These are phyloP conservation scores for Epichloe uncinata DNA, from an alignment of 2,329 filamentous ascomycete species.

Conservation along the genomic window DNA sequence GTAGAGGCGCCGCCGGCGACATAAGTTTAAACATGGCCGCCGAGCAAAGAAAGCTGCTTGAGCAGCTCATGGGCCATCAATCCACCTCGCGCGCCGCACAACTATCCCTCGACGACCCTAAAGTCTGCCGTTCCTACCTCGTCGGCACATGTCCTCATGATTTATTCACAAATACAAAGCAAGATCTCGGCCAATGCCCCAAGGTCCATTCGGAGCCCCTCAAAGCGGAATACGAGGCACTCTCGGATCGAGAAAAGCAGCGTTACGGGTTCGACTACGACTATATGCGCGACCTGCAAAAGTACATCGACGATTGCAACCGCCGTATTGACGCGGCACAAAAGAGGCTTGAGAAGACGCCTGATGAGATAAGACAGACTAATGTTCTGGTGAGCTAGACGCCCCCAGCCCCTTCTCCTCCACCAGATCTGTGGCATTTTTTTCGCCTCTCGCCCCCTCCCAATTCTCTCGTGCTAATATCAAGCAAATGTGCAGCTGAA, in stretches of 20 bases:
- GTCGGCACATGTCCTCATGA: slow-evolving; percentile 93
- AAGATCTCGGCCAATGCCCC: slow-evolving; percentile 80
- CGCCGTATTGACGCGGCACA: slow-evolving; percentile 84
- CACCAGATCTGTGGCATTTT: neutral
- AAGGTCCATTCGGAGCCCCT: slow-evolving; percentile 81
- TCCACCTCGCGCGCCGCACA: slow-evolving; percentile 62
- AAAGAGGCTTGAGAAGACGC: slow-evolving; percentile 86
- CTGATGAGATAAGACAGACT: slow-evolving; percentile 92
- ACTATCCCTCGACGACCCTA: slow-evolving; percentile 78
- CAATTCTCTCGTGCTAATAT: neutral
- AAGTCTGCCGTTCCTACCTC: slow-evolving; percentile 89
- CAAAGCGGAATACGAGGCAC: slow-evolving; percentile 75
- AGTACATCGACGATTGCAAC: slow-evolving; percentile 96
- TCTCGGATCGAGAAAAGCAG: slow-evolving; percentile 57
- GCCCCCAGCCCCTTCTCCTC: too few relatives aligned
- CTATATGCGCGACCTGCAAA: slow-evolving; percentile 90
- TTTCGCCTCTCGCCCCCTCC: too few relatives aligned
- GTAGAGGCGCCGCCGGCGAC: neutral
- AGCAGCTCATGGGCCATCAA: slow-evolving; percentile 82
- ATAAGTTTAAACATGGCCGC: slow-evolving; percentile 55
- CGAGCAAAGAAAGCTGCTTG: slow-evolving; percentile 95
- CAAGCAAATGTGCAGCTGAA: slow-evolving; percentile 41
- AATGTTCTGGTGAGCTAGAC: slow-evolving; percentile 52
- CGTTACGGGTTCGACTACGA: slow-evolving; percentile 90
- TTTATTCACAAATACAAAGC: slow-evolving; percentile 98